Evolutionary conservation across 352 stramenopile genomes (phyloP).

Genomic region (Pythium grandisporangium): DNA sequence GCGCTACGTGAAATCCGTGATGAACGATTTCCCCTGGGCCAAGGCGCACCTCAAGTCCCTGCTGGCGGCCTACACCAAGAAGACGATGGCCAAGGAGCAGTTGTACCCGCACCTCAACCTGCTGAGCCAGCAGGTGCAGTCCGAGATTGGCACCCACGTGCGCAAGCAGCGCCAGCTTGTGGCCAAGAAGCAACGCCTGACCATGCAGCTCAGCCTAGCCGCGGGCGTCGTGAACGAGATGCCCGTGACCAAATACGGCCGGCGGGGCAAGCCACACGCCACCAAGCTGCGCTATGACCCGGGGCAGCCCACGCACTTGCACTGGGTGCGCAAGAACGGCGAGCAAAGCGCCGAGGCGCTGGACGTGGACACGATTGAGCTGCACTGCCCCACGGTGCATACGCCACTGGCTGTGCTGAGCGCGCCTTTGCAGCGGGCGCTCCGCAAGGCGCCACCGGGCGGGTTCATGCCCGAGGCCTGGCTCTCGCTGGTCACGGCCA

Average conservation of each 20-base stretch:
- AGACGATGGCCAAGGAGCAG: slow-evolving; percentile 64
- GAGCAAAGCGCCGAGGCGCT: slow-evolving; percentile 59
- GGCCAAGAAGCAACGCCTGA: slow-evolving; percentile 52
- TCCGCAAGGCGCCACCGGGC: slow-evolving; percentile 18
- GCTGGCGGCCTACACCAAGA: slow-evolving; percentile 59
- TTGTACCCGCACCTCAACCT: slow-evolving; percentile 69
- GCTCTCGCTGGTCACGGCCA: slow-evolving; percentile 40
- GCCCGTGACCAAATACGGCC: slow-evolving; percentile 57
- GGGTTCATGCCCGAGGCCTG: slow-evolving; percentile 26
- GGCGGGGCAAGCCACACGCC: slow-evolving; percentile 55
- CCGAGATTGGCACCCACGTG: slow-evolving; percentile 28
- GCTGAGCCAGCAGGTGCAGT: slow-evolving; percentile 58
- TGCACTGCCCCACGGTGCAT: slow-evolving; percentile 18
- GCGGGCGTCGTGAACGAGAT: slow-evolving; percentile 60
- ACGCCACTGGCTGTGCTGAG: slow-evolving; percentile 10
- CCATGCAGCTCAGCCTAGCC: slow-evolving; percentile 47
- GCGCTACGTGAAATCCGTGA: slow-evolving; percentile 76
- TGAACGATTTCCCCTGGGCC: slow-evolving; percentile 78
- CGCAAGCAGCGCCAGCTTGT: slow-evolving; percentile 37
- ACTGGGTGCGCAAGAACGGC: slow-evolving; percentile 72
- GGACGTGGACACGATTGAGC: slow-evolving; percentile 33
- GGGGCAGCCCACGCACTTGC: slow-evolving; percentile 47
- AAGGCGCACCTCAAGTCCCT: slow-evolving; percentile 61
- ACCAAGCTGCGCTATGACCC: slow-evolving; percentile 69
- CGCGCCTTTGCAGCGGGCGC: slow-evolving; percentile 37